phyloP scores from a whole-genome alignment of 768 basidiomycete species.

The Lactarius deliciosus region DNA sequence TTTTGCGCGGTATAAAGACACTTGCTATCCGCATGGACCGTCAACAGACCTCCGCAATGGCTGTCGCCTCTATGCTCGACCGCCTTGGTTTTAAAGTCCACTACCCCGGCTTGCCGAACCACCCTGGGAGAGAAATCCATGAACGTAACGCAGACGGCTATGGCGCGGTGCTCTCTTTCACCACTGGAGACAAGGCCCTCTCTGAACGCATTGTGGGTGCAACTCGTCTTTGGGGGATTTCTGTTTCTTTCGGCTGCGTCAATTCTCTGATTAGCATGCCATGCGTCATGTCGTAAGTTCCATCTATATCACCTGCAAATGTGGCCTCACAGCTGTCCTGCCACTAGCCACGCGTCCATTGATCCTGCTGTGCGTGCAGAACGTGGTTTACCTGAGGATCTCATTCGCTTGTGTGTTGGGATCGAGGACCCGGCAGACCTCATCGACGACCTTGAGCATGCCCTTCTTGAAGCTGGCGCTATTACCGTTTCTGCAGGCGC shows the following conservation, averaged over 20 bases:
- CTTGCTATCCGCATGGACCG: constrained; percentile 95
- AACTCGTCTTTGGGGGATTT: constrained; percentile 94
- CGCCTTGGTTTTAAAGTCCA: constrained; percentile 85
- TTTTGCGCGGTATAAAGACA: constrained; percentile 94
- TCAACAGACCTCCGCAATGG: constrained; percentile 78
- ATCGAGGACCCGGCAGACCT: constrained; percentile 95
- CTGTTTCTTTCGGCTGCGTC: constrained; percentile 96
- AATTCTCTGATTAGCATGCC: constrained; percentile 99
- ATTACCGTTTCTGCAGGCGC: constrained; percentile 57
- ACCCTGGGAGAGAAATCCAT: constrained; percentile 87
- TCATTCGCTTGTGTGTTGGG: constrained; percentile 96
- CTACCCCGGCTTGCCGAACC: constrained; percentile 84
- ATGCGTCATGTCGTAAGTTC: constrained; percentile 96
- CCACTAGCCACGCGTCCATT: constrained; percentile 88
- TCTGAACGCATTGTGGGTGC: constrained; percentile 93
- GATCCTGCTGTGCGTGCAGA: constrained; percentile 94
- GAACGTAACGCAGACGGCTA: constrained; percentile 86
- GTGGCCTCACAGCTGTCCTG: constrained; percentile 14
- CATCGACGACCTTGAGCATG: constrained; percentile 91
- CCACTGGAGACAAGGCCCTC: constrained; percentile 85
- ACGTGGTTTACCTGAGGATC: constrained; percentile 95
- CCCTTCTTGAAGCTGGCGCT: constrained; percentile 89
- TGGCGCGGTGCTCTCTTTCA: constrained; percentile 93
- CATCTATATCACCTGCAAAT: constrained; percentile 8
- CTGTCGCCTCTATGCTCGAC: constrained; percentile 84